Evolutionary conservation across 345 rosid genomes (phyloP).

Genomic region (Alliaria petiolata): DNA sequence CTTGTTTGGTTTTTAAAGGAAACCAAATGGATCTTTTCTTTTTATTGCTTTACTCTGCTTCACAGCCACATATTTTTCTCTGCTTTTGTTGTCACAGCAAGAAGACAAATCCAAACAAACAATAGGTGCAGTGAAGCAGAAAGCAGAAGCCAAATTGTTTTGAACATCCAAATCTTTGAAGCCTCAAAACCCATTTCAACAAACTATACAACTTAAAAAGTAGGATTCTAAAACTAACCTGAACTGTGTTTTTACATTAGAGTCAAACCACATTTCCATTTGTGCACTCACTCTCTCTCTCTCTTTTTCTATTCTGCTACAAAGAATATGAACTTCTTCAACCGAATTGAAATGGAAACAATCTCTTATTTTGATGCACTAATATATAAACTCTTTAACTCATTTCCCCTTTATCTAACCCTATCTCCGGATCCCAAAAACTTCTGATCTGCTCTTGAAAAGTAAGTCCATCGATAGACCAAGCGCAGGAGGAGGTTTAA

Average conservation of each 20-base stretch:
- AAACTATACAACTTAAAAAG: constrained; percentile 17
- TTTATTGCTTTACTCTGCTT: no score
- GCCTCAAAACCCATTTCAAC: constrained; percentile 2
- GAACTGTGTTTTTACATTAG: constrained; percentile 7
- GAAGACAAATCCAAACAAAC: no score
- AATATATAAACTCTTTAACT: neutral
- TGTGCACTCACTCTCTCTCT: constrained; percentile 7
- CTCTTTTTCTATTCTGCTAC: constrained; percentile 18
- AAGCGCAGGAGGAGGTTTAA: constrained; percentile 46
- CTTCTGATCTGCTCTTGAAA: constrained; percentile 59
- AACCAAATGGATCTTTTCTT: no score
- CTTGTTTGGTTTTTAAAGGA: no score
- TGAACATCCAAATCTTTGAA: neutral
- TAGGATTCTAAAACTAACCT: constrained; percentile 17
- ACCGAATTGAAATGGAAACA: neutral
- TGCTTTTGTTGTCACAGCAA: no score
- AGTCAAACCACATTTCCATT: constrained; percentile 16
- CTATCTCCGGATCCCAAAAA: constrained; percentile 46
- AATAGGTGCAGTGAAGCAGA: no score
- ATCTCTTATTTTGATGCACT: constrained; percentile 15
- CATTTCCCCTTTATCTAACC: constrained; percentile 5
- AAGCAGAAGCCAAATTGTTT: no score
- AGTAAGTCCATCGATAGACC: constrained; percentile 52
- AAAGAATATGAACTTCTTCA: constrained; percentile 24
- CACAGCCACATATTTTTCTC: no score